Evolutionary conservation across 805 yeast species (phyloP), one percentile per base, ranked within the genome.

Genomic region (Komagataella pastoris): DNA sequence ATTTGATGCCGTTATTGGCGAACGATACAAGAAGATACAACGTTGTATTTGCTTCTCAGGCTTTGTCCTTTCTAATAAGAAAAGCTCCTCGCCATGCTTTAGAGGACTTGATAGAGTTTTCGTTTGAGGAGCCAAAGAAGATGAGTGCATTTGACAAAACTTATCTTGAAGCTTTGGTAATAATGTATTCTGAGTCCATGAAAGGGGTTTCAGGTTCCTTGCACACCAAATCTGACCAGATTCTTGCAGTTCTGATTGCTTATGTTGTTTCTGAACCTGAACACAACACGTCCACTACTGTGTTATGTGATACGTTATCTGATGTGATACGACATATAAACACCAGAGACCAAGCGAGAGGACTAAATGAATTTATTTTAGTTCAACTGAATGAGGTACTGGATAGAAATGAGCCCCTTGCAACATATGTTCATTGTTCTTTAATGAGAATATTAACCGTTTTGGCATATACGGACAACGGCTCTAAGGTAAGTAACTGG

Each of bases 41-140:
- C 43, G 74, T 87, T 1, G 74, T 95, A 55, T 93, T 91, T 59
- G 81, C 95, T 18, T 89, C 97, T 0, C 97, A 91, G 65, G 93
- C 97, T 0, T 65, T 91, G 48, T 86, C 97, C 0, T 93, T 85
- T 59, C 69, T 91, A 52, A 70, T 91, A 7, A 79, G 93, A 61
- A 87, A 87, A 63, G 73, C 86, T 55, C 71, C 73, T 21, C 62
- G 71, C 0, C 72, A 72, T 0, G 67, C 75, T 6, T 66, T 89
- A 49, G 58, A 62, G 1, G 52, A 57, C 0, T 75, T 86, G 47
- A 68, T 85, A 7, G 59, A 67, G 2, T 66, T 61, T 51, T 68
- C 69, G 3, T 56, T 77, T 21, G 61, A 60, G 1, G 57, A 64
- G 14, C 17, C 30, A 14, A 19, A 18, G 12, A 24, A 46, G 17